A percentile compares a stretch with the other conserved stretches of the same genome.
Evolutionary conservation across 2,329 filamentous ascomycete species (phyloP).

Genomic region (Fusarium stilboides): DNA sequence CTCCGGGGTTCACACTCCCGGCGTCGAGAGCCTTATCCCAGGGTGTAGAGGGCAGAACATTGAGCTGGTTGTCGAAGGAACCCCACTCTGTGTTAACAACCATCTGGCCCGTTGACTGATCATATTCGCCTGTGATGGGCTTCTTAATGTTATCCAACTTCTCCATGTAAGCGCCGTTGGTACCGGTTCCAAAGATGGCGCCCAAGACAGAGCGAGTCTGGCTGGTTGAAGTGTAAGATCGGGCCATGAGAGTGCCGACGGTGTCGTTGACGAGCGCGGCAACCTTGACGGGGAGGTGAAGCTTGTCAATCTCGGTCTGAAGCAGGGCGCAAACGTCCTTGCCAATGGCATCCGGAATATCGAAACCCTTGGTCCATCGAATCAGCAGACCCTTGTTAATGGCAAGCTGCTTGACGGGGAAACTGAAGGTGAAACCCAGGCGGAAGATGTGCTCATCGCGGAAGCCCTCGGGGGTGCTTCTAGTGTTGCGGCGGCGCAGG

Average conservation of each 20-base stretch:
- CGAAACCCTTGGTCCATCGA: slow-evolving; percentile 98
- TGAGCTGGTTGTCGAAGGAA: slow-evolving; percentile 95
- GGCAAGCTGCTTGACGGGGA: slow-evolving; percentile 92
- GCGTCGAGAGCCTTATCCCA: slow-evolving; percentile 86
- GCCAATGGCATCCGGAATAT: slow-evolving; percentile 93
- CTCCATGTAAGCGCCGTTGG: slow-evolving; percentile 97
- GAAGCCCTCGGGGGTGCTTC: slow-evolving; percentile 71
- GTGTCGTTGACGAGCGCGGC: slow-evolving; percentile 97
- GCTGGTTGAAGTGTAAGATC: slow-evolving; percentile 92
- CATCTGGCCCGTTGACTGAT: slow-evolving; percentile 90
- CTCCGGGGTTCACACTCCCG: slow-evolving; percentile 88
- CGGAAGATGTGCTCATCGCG: slow-evolving; percentile 86
- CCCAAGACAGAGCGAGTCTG: slow-evolving; percentile 91
- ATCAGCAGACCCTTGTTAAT: slow-evolving; percentile 97
- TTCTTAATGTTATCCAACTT: slow-evolving; percentile 90
- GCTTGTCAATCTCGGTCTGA: slow-evolving; percentile 88
- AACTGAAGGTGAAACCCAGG: slow-evolving; percentile 98
- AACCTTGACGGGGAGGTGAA: slow-evolving; percentile 92
- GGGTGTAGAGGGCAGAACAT: slow-evolving; percentile 85
- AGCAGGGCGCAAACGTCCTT: slow-evolving; percentile 94
- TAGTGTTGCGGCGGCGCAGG: slow-evolving; percentile 74
- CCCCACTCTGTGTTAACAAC: slow-evolving; percentile 99
- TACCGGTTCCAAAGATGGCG: slow-evolving; percentile 97
- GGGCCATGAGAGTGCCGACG: slow-evolving; percentile 96
- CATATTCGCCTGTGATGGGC: slow-evolving; percentile 77